phyloP scores from a whole-genome alignment of 2,329 filamentous ascomycete genomes.

The Alternaria sp. region DNA sequence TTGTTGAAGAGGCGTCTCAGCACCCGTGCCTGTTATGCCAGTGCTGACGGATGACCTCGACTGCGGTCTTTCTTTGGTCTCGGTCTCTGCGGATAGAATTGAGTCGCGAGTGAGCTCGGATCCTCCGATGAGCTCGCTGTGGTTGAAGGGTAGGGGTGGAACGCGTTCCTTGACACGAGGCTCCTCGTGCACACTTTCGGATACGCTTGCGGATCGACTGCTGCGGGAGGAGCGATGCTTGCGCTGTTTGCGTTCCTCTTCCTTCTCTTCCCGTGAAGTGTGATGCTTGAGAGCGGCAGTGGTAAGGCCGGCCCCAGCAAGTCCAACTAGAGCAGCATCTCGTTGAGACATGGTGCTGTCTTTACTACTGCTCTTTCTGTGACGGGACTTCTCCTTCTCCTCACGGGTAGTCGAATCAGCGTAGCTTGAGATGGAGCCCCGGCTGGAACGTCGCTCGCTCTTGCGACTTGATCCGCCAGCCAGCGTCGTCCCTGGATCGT shows the following conservation, averaged over 20 bases:
- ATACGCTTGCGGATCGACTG: constrained; percentile 59
- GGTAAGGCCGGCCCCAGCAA: constrained; percentile 64
- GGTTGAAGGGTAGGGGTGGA: constrained; percentile 80
- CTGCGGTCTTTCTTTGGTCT: constrained; percentile 61
- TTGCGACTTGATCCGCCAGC: constrained; percentile 62
- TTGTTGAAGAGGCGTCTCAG: constrained; percentile 64
- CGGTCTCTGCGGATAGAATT: constrained; percentile 81
- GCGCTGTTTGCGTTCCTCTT: constrained; percentile 52
- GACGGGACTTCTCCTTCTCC: constrained; percentile 51
- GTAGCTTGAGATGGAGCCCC: constrained; percentile 55
- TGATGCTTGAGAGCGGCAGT: constrained; percentile 69
- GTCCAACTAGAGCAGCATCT: constrained; percentile 62
- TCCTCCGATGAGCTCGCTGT: constrained; percentile 77
- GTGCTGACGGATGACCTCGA: constrained; percentile 64
- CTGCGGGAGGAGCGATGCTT: constrained; percentile 57
- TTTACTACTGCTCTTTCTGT: constrained; percentile 61
- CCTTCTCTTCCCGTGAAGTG: constrained; percentile 63
- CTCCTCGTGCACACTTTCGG: constrained; percentile 62
- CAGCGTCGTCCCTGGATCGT: constrained; percentile 64
- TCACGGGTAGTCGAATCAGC: constrained; percentile 52
- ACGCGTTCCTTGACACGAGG: constrained; percentile 59
- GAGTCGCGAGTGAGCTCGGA: constrained; percentile 90
- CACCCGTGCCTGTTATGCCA: constrained; percentile 49
- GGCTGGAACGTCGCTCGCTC: constrained; percentile 60
- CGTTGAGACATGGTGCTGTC: constrained; percentile 51